Base-by-base conservation (phyloP, 257 asterid species). In the Craterostigma plantagineum region DNA sequence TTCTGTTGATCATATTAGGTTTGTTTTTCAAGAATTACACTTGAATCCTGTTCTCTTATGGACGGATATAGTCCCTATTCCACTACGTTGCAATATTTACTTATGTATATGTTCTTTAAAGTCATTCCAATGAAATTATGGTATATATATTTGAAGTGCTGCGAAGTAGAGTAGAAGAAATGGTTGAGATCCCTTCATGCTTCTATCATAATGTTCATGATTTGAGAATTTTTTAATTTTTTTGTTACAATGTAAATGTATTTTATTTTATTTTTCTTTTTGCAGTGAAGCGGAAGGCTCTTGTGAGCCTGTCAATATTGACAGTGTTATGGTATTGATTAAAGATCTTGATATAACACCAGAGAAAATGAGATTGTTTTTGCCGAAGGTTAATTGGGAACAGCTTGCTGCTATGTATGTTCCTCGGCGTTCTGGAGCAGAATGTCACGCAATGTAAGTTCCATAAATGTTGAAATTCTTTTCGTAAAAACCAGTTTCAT, bases 371-470 rank as follows among this genome's bases (percentile, higher is more conserved):
- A 76, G 95, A 65, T 43, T 35, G 41, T 90, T 90, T 59, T 58
- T 75, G 68, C 98, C 95, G 34, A 75, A 66, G 70, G 90, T 90
- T 57, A 79, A 75, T 36, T 90, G 98, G 98, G 84, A 79, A 39
- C 69, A 70, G 57, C 69, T 90, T 49, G 77, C 92, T 57, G 57
- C 70, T 62, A 67, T 77, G 91, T 75, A 83, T 70, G 61, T 77
- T 51, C 78, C 84, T 49, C 57, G 71, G 15, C 94, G 71, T 12
- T 62, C 81, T 62, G 98, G 95, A 45, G 67, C 68, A 38, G 95
- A 83, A 72, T 90, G 98, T 55, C 78, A 79, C 62, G 55, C 95
- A 34, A 79, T 92, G 98, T 83, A 65, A 55, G 54, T 42, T 61
- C 23, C 39, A 18, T 23, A 2, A 23, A 6, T 23, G 2, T 23